These are phyloP conservation scores for Babesia bovis DNA, from an alignment of 169 alveolate species.

Conservation along the genomic window DNA sequence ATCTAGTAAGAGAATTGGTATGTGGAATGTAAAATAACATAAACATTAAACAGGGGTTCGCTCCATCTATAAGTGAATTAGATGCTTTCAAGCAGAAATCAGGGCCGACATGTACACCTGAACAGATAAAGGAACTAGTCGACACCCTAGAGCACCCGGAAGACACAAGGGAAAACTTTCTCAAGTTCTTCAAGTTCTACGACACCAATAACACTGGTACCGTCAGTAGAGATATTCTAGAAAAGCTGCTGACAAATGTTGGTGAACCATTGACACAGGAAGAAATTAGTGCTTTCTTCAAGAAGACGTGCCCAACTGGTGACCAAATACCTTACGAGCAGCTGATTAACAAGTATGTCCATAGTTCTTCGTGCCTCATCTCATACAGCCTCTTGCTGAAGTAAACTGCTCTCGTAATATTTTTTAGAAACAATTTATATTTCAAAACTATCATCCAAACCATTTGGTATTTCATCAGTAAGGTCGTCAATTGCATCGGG, in stretches of 20 bases:
- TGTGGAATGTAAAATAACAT: not conserved
- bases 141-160: slow-evolving; percentile 60
- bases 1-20: slow-evolving; percentile 61
- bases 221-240: slow-evolving; percentile 40
- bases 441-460: too few relatives aligned
- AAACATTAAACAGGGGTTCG: slow-evolving; percentile 37
- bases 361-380: too few relatives aligned
- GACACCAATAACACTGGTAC: slow-evolving; percentile 65
- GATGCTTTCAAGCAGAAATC: slow-evolving; percentile 27
- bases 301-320: slow-evolving; percentile 19
- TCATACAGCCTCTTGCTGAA: slow-evolving; percentile 48
- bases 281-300: slow-evolving; percentile 47
- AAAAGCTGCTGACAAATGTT: slow-evolving; percentile 55
- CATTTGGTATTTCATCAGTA: not conserved
- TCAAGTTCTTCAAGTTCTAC: slow-evolving; percentile 63
- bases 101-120: slow-evolving; percentile 42
- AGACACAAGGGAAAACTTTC: slow-evolving; percentile 50
- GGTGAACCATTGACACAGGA: slow-evolving; percentile 48
- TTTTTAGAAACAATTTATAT: too few relatives aligned
- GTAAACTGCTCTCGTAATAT: not conserved
- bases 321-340: slow-evolving; percentile 50
- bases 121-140: slow-evolving; percentile 27
- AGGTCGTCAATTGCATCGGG: too few relatives aligned
- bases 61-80: slow-evolving; percentile 60
- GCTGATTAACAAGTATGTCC: slow-evolving; percentile 44